These are phyloP conservation scores for Zea mays DNA, from an alignment of 176 grass and related monocot genomes.

Conservation along the genomic window DNA sequence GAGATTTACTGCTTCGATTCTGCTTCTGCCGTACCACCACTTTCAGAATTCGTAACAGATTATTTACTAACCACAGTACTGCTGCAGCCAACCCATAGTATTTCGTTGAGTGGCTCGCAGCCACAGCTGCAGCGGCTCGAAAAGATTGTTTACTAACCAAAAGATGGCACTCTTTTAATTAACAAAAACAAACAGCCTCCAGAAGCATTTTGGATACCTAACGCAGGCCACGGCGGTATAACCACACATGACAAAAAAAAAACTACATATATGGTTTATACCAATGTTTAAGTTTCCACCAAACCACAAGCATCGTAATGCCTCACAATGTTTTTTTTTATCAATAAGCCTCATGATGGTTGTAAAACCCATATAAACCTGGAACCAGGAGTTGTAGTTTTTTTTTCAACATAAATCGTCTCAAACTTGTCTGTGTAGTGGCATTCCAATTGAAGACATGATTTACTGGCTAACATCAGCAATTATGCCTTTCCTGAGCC, in stretches of 20 bases:
- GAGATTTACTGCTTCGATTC: not conserved
- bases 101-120: too few relatives aligned
- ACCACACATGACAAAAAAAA: not conserved
- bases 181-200: constrained; percentile 10
- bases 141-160: not conserved
- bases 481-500: not conserved
- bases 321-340: not conserved
- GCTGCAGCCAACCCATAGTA: too few relatives aligned
- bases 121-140: too few relatives aligned
- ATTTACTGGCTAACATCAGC: not conserved
- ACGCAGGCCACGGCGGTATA: not conserved
- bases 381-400: not conserved
- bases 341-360: not conserved
- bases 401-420: not conserved
- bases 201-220: not conserved
- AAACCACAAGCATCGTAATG: not conserved
- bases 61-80: not conserved
- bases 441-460: not conserved
- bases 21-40: not conserved
- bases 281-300: not conserved
- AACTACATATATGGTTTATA: not conserved
- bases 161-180: not conserved
- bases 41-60: not conserved
- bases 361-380: not conserved
- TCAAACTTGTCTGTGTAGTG: not conserved